Conservation (phyloP, 495 filamentous ascomycete species). For the Ascobolus immersus region DNA sequence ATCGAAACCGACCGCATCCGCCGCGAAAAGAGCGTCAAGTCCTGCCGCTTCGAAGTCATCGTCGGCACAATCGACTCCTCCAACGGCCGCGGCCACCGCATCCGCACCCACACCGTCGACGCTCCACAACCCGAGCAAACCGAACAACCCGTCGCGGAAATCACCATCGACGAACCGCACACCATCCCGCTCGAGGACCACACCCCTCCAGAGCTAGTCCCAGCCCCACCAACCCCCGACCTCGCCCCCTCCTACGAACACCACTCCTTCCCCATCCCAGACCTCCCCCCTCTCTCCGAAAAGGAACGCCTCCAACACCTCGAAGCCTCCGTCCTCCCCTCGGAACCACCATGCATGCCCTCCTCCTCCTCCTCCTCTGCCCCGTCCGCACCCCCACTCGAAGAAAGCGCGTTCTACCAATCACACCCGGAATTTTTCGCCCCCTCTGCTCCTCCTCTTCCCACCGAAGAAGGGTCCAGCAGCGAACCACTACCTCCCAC, state of each 20-base stretch:
- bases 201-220: conserved; percentile 15
- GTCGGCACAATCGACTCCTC: conserved; percentile 69
- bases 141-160: background rate
- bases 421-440: too few species aligned
- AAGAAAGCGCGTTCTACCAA: too few species aligned
- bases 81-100: conserved; percentile 27
- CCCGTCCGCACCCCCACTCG: conserved; percentile 5
- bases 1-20: conserved; percentile 73
- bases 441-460: conserved; percentile 10
- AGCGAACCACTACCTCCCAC: background rate
- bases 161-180: background rate
- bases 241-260: conserved; percentile 15
- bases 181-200: conserved; percentile 21
- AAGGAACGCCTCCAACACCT: conserved; percentile 18
- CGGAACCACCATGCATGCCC: conserved; percentile 17
- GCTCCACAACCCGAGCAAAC: background rate
- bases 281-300: conserved; percentile 5
- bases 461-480: conserved; percentile 1
- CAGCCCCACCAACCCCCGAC: conserved; percentile 20
- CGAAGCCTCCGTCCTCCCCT: conserved; percentile 11
- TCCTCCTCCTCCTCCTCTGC: conserved; percentile 7
- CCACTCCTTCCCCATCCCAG: background rate
- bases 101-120: background rate
- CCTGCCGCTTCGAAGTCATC: conserved; percentile 55
- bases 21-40: conserved; percentile 60